Evolutionary conservation across 176 grass and related monocot genomes (phyloP), one percentile per base, ranked within the genome.

Genomic region (Cenchrus americanus): DNA sequence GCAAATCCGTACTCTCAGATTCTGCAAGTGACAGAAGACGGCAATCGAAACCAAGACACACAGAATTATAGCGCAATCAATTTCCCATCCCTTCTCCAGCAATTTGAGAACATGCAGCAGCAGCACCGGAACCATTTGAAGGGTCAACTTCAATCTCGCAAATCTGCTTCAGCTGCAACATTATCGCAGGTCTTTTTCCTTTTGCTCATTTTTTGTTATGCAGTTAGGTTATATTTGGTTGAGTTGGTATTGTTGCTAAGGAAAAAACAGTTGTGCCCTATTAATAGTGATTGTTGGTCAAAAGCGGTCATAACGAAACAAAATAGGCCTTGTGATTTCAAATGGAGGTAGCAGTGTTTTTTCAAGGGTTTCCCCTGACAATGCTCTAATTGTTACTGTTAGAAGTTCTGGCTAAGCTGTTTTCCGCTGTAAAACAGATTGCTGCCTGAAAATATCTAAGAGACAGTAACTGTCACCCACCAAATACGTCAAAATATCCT

Each of bases 1-100:
- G 85, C 80, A 75, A 91, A 83, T 73, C 88, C 87, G 55, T 87
- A 93, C 71, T 93, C 92, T 64, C 91, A 88, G 80, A 99, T 96
- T 85, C 75, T 91, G 66, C 89, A 87, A 83, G 75, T 91, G 73
- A 64, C 89, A 24, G 91, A 92, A 85, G 93, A 93, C 59, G 84
- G 86, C 66, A 98, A 79, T 73, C 80, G 83, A 61, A 89, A 88
- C 73, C 91, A 96, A 89, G 89, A 90, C 81, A 78, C 58, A 41
- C 60, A 73, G 67, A 94, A 83, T 54, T 95, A 89, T 69, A 88
- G 85, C 57, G 80, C 83, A 79, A 96, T 99, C 22, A 84, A 99
- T 81, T 99, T 99, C 72, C 78, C 89, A 87, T 74, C 87, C 62
- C 79, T 84, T 69, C 91, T 99, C 73, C 88, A 90, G 67, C 87